These are phyloP conservation scores for Russula virescens DNA, from an alignment of 768 basidiomycete genomes.

Conservation along the genomic window DNA sequence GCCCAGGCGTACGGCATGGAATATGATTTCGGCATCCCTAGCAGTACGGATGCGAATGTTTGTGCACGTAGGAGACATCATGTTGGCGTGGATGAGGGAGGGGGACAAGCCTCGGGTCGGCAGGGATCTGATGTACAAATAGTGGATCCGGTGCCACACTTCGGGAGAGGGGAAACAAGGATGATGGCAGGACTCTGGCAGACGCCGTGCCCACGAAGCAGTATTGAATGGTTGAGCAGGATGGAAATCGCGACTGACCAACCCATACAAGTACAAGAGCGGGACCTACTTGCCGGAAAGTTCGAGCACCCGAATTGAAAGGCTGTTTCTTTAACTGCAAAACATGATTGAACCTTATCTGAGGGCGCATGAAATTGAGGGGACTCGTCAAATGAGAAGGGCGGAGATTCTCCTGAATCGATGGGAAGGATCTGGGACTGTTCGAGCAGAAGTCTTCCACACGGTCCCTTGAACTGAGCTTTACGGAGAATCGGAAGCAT, in stretches of 20 bases:
- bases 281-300: constrained; percentile 19
- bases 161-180: constrained; percentile 17
- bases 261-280: constrained; percentile 25
- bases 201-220: constrained; percentile 17
- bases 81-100: constrained; percentile 20
- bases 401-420: constrained; percentile 22
- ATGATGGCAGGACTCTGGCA: constrained; percentile 8
- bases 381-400: constrained; percentile 18
- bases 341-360: constrained; percentile 26
- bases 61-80: constrained; percentile 35
- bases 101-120: constrained; percentile 14
- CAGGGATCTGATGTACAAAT: constrained; percentile 20
- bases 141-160: constrained; percentile 11
- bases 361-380: constrained; percentile 18
- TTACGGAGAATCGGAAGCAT: constrained; percentile 21
- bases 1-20: constrained; percentile 34
- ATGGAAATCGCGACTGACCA: constrained; percentile 15
- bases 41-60: constrained; percentile 34
- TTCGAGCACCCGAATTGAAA: constrained; percentile 24
- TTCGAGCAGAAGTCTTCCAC: constrained; percentile 17
- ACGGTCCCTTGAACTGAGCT: constrained; percentile 14
- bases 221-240: constrained; percentile 7
- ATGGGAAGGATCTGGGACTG: constrained; percentile 21
- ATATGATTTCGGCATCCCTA: constrained; percentile 36
- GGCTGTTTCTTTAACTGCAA: constrained; percentile 28